phyloP scores from a whole-genome alignment of 306 rosid genomes.

The Boehmeria nivea region DNA sequence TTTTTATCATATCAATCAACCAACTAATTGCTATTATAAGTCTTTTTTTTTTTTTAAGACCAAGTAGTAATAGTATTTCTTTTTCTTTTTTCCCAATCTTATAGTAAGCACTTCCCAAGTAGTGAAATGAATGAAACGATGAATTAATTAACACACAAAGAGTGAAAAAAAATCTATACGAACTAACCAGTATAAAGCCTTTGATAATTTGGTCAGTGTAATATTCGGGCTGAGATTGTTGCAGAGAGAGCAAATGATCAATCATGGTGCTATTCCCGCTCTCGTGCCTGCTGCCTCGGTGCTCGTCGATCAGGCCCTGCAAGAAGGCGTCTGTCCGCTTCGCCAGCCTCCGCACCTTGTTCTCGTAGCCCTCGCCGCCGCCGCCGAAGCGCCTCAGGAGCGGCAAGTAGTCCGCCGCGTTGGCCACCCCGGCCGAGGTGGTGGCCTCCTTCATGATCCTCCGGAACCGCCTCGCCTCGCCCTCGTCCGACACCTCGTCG shows the following conservation, averaged over 20 bases:
- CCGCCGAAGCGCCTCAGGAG: constrained; percentile 7
- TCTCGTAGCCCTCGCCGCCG: constrained; percentile 2
- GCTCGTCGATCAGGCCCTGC: constrained; percentile 5
- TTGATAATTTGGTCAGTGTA: background rate
- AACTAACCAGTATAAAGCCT: background rate
- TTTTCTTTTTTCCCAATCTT: no score
- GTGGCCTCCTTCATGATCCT: constrained; percentile 29
- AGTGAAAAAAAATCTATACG: no score
- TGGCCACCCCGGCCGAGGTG: background rate
- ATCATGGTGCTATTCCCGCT: background rate
- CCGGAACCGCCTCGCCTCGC: constrained; percentile 32
- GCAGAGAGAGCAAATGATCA: background rate
- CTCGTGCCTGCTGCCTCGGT: background rate
- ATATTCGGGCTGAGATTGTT: background rate
- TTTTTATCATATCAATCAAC: no score
- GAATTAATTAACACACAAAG: background rate
- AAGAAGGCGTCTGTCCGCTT: constrained; percentile 4
- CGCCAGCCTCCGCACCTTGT: constrained; percentile 5
- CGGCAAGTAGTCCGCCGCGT: constrained; percentile 16
- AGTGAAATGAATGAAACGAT: background rate
- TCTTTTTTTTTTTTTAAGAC: no score
- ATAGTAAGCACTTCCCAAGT: no score
- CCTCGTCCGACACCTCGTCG: background rate
- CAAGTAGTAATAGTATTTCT: no score
- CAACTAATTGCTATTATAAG: no score